phyloP scores from a whole-genome alignment of 306 rosid species.

The Quercus agrifolia region DNA sequence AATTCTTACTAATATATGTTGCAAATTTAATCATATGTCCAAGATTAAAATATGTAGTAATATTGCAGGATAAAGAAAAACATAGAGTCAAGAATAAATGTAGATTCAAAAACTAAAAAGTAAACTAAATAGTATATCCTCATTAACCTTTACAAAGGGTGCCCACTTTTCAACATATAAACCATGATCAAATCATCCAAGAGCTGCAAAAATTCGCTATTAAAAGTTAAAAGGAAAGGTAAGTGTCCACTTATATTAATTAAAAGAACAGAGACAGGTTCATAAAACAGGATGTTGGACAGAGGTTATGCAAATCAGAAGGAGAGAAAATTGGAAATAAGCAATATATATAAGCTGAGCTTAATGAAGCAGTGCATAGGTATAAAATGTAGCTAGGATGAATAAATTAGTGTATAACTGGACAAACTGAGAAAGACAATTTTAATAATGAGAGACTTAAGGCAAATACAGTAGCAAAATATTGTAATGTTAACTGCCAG shows the following conservation, averaged over 20 bases:
- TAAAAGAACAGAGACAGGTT: too few relatives aligned
- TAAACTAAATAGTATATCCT: neutral
- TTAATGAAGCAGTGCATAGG: neutral
- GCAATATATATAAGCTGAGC: too few relatives aligned
- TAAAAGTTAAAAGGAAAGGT: neutral
- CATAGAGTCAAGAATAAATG: neutral
- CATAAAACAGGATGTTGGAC: too few relatives aligned
- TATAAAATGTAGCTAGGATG: neutral
- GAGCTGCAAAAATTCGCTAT: conserved; percentile 52
- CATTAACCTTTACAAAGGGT: too few relatives aligned
- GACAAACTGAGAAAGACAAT: too few relatives aligned
- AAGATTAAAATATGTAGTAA: neutral
- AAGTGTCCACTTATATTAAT: neutral
- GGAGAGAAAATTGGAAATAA: too few relatives aligned
- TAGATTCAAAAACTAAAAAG: neutral
- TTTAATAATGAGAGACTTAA: too few relatives aligned
- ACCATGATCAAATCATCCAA: conserved; percentile 74
- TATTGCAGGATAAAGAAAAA: neutral
- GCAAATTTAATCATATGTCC: neutral
- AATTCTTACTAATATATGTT: neutral
- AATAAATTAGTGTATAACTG: neutral
- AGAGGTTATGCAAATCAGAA: too few relatives aligned
- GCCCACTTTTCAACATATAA: conserved; percentile 86
- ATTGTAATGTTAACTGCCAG: too few relatives aligned
- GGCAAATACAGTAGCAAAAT: too few relatives aligned